phyloP scores from a whole-genome alignment of 345 rosid species.

The Limnanthes douglasii region DNA sequence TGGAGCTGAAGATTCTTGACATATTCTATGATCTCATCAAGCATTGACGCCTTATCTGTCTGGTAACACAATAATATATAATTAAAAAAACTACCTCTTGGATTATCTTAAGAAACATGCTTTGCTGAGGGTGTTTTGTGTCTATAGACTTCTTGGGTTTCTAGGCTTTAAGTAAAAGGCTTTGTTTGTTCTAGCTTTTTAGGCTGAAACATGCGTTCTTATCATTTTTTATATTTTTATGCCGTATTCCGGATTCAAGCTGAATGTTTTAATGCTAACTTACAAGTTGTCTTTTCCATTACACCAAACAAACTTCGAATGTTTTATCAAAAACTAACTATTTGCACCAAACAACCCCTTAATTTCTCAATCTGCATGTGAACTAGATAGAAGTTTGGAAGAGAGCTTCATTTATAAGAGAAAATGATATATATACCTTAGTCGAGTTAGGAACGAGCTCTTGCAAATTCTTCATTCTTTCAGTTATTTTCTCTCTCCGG shows the following conservation, averaged over 20 bases:
- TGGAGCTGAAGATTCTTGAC: constrained; percentile 99
- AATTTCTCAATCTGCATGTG: no score
- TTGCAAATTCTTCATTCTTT: constrained; percentile 48
- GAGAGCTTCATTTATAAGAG: no score
- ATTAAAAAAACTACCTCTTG: constrained; percentile 6
- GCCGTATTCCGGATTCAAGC: no score
- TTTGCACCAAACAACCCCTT: not conserved
- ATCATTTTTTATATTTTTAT: no score
- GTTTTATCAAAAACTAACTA: not conserved
- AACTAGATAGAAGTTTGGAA: not conserved
- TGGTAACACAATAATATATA: constrained; percentile 28
- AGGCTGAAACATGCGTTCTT: no score
- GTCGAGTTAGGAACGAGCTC: constrained; percentile 50
- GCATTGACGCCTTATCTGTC: constrained; percentile 99
- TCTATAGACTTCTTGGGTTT: no score
- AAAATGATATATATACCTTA: constrained; percentile 20
- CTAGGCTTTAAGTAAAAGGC: constrained; percentile 3
- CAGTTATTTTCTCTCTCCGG: constrained; percentile 53
- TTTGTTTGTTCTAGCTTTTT: constrained; percentile 12
- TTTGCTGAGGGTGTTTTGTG: no score
- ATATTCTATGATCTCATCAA: constrained; percentile 98
- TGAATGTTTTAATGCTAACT: not conserved
- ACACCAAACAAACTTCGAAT: not conserved
- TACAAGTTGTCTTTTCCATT: not conserved
- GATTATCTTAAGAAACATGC: no score